Evolutionary conservation across 257 asterid genomes (phyloP).

Genomic region (Ajuga chamaepitys): DNA sequence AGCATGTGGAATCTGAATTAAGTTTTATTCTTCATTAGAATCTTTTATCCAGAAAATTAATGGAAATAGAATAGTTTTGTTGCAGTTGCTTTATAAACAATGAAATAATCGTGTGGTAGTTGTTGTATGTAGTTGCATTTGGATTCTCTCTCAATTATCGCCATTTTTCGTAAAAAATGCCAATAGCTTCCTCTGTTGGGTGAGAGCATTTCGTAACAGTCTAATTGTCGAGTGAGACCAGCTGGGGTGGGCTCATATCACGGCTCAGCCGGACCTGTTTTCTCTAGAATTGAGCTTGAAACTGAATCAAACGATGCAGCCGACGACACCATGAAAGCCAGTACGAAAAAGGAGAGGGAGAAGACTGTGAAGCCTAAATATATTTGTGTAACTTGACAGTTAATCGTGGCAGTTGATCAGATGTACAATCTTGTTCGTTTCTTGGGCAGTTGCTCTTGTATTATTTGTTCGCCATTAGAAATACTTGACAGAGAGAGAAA

Average conservation of each 20-base stretch:
- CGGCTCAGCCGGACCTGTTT: slow-evolving; percentile 73
- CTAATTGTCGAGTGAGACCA: slow-evolving; percentile 58
- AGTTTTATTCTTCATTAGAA: neutral
- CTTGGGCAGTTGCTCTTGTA: neutral
- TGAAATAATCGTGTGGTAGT: neutral
- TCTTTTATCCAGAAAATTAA: neutral
- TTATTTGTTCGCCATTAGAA: neutral
- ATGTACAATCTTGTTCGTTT: neutral
- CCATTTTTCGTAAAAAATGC: neutral
- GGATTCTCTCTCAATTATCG: neutral
- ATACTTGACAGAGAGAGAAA: neutral
- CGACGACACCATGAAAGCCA: slow-evolving; percentile 35
- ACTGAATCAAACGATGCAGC: slow-evolving; percentile 26
- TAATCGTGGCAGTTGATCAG: neutral
- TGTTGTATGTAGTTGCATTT: neutral
- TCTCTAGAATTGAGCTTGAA: slow-evolving; percentile 62
- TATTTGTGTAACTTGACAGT: neutral
- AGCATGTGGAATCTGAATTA: neutral
- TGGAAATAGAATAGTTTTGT: neutral
- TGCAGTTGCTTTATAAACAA: neutral
- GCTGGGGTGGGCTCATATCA: slow-evolving; percentile 84
- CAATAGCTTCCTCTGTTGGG: neutral
- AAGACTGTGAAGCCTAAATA: slow-evolving; percentile 43
- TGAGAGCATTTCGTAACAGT: slow-evolving; percentile 10
- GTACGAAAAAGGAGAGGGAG: slow-evolving; percentile 38